Base-by-base conservation (phyloP, 2,329 filamentous ascomycete genomes). In the Tolypocladium guangdongense region DNA sequence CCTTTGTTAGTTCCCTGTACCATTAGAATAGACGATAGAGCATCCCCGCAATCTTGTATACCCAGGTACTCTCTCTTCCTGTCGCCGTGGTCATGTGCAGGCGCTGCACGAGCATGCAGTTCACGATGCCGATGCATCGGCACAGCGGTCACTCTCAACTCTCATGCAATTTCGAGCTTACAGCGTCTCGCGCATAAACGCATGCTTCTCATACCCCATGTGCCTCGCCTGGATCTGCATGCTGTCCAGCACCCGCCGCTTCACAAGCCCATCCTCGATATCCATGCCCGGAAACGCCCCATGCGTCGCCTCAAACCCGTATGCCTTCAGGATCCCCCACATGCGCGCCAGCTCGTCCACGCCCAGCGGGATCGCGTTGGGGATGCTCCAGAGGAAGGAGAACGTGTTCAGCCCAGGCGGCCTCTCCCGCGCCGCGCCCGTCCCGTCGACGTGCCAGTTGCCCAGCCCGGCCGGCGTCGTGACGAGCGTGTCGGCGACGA, bases 401-500 rank as follows among this genome's bases (percentile, higher is more conserved):
- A 80, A 91, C 16, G 70, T 75, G 60, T 77, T 81, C 59, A 77
- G 64, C 0, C 72, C 75, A 3, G 56, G 51, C 0, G 77, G 78
- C 47, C 71, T 59, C 16, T 59, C 46, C 4, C 74, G 63, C 41
- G 64, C 52, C 0, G 52, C 60, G 1, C 73, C 72, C 11, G 70
- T 20, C 10, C 61, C 64, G 51, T 80, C 73, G 11, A 65, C 63
- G 0, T 67, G 65, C 75, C 77, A 81, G n/a, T 56, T 58, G 0
- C 67, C 66, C 4, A 78, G 55, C 0, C 78, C 79, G 4, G 76
- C 75, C 0, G 87, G 85, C 4, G 86, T 86, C 27, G 83, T 87
- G 58, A 88, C 76, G 49, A 93, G 77, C 3, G 86, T 89, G 68
- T 95, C 89, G 7, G 88, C 88, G 54, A 90, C 77, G 55, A 92